Evolutionary conservation across 345 rosid species (phyloP).

Genomic region (Linum tenue): DNA sequence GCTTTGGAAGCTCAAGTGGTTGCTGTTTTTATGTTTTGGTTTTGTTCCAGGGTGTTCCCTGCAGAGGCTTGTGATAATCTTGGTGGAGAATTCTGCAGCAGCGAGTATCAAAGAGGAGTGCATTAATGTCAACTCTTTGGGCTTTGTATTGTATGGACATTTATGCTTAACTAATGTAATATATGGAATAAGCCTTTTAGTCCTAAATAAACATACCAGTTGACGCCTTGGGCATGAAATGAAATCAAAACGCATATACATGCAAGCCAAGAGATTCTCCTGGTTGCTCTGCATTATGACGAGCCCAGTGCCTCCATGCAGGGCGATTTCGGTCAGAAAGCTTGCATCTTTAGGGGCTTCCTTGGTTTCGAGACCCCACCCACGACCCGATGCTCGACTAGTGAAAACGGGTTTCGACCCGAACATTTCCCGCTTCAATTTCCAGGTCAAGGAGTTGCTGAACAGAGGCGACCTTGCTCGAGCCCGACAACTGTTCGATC

Average conservation of each 20-base stretch:
- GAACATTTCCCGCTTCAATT: slow-evolving; percentile 51
- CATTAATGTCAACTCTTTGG: slow-evolving; percentile 5
- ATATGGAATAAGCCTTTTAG: no score
- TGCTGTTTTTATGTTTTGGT: neutral
- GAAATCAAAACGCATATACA: no score
- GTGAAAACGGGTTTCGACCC: slow-evolving; percentile 75
- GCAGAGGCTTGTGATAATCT: slow-evolving; percentile 92
- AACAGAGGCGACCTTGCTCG: slow-evolving; percentile 30
- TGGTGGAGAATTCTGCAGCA: slow-evolving; percentile 84
- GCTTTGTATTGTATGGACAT: no score
- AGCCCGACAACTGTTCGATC: slow-evolving; percentile 69
- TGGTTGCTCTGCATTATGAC: neutral
- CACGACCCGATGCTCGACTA: slow-evolving; percentile 46
- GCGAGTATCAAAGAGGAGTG: slow-evolving; percentile 42
- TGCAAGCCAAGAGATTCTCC: no score
- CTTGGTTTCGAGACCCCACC: slow-evolving; percentile 4
- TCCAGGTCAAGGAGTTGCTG: slow-evolving; percentile 25
- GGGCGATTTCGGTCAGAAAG: slow-evolving; percentile 14
- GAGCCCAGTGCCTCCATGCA: slow-evolving; percentile 15
- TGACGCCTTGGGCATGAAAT: no score
- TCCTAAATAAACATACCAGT: no score
- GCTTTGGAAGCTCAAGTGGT: neutral
- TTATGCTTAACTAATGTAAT: no score
- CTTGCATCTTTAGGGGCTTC: slow-evolving; percentile 16
- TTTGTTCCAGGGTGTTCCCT: slow-evolving; percentile 42